A percentile compares a stretch with the other conserved stretches of the same genome.
phyloP scores from a whole-genome alignment of 2,329 filamentous ascomycete species.

The Pyricularia pennisetigena region DNA sequence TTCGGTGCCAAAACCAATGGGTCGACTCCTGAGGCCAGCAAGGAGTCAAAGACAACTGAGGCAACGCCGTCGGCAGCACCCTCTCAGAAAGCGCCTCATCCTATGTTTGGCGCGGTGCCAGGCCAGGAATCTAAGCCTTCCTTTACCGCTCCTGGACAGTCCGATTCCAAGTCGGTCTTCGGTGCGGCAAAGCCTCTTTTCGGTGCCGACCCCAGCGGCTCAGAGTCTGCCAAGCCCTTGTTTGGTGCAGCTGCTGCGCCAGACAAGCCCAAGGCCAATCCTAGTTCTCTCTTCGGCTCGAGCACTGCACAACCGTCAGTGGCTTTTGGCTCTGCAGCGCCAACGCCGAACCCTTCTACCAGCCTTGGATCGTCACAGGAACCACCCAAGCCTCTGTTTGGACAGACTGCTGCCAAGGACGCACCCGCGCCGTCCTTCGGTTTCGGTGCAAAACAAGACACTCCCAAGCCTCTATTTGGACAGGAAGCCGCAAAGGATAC shows the following conservation, averaged over 20 bases:
- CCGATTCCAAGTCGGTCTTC: slow-evolving; percentile 10
- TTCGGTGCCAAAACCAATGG: neutral
- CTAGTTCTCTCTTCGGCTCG: slow-evolving; percentile 7
- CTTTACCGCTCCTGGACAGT: neutral
- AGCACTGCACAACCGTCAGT: slow-evolving; percentile 7
- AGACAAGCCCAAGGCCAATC: neutral
- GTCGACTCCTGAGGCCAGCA: neutral
- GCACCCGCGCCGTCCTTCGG: neutral
- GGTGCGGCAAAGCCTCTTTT: slow-evolving; percentile 9
- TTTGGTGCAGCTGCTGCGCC: slow-evolving; percentile 22
- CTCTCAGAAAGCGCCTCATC: neutral
- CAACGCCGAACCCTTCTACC: neutral
- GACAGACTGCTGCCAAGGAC: slow-evolving; percentile 8
- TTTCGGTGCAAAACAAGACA: neutral
- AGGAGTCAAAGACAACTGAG: neutral
- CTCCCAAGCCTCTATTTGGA: slow-evolving; percentile 23
- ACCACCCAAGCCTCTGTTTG: slow-evolving; percentile 17
- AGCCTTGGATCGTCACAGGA: neutral
- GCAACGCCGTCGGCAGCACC: neutral
- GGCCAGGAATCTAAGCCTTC: neutral
- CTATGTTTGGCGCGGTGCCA: slow-evolving; percentile 3
- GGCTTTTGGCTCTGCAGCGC: neutral
- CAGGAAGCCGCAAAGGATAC: neutral
- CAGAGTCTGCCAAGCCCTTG: slow-evolving; percentile 13
- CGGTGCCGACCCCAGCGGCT: slow-evolving; percentile 4